Evolutionary conservation across 2,329 filamentous ascomycete genomes (phyloP), one percentile per base, ranked within the genome.

Genomic region (Bipolaris victoriae): DNA sequence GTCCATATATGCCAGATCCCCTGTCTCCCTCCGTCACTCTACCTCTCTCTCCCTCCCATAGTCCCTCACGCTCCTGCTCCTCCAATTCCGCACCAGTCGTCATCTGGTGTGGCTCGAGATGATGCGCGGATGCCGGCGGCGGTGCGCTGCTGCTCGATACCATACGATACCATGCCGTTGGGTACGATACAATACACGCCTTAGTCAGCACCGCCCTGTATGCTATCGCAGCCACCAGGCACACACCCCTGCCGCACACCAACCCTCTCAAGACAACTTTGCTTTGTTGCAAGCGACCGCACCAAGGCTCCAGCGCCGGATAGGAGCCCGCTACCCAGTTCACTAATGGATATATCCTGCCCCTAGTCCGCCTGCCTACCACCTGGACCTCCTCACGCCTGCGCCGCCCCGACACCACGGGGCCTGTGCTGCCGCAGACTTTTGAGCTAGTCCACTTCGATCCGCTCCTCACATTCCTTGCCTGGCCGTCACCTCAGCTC

Each of bases 401-500:
- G 48, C 52, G 22, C 56, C 50, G 58, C 61, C 55, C 62, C 55
- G 56, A 51, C 62, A 58, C 58, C 44, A 56, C 49, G 57, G 58
- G 61, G 65, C 66, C 68, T 70, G 69, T 71, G 69, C 70, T 65
- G 58, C 57, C 56, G 37, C 49, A 52, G 49, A 57, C 49, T 49
- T 52, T 58, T 41, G 56, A 60, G 62, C 69, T 71, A 69, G 63
- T 64, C 70, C 66, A 20, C 62, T 66, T 68, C 61, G 35, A 59
- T 49, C 47, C 54, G 40, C 67, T 67, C 65, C 66, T 70, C 65
- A 58, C 68, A 69, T 68, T 70, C 65, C 68, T 68, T 64, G 51
- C 56, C 57, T 53, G 44, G 52, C 60, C 58, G 62, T 64, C 63
- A 61, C 54, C 63, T 71, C 72, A 73, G 72, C 71, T 70, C 57